Base-by-base conservation (phyloP, 1,139 yeast genomes). In the Zygoascus meyerae region DNA sequence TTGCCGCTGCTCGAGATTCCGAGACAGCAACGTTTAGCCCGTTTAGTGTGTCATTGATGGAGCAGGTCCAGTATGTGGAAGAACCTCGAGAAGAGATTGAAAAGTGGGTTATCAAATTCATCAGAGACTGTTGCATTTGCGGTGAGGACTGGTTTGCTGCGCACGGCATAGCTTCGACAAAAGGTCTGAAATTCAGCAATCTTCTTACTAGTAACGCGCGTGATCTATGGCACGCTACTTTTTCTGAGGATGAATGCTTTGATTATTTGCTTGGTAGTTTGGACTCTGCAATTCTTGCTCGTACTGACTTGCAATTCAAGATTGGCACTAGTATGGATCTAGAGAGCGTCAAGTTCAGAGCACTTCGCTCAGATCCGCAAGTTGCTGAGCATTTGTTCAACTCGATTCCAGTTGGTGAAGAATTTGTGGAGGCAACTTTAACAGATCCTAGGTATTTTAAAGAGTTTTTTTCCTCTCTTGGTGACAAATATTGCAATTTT, bases 41-140 rank as follows among this genome's bases (percentile, higher is more conserved):
- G 0, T 79, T 87, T 49, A 61, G 79, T 1, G 74, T 84, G 37
- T 79, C 84, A 0, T 59, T 87, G 4, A 64, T 79, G 43, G 97
- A 90, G 55, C 97, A 90, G 62, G 77, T 83, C 65, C 71, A 75
- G 48, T 85, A 74, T 60, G 74, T 78, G n/a, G 69, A 69, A 2
- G 61, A 68, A 18, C 54, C 58, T 1, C 48, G 33, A 15, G 35
- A 58, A 5, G 58, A 58, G 3, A 59, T 66, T 12, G 55, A 68
- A 2, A 57, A 62, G 33, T 86, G 95, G 94, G 51, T 86, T 32
- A 17, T 47, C 47, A 3, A 70, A 65, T 59, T 54, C 70, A 48
- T 57, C 33, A 18, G 69, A 62, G 54, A 65, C 68, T 55, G 65
- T 52, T 46, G 56, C 37, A 28, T 59, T 65, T 38, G 59, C 56